Percentiles rank a stretch among this genome's conserved stretches.
Evolutionary conservation across 2,329 filamentous ascomycete species (phyloP).

Genomic region (Nannizzia gypsea): DNA sequence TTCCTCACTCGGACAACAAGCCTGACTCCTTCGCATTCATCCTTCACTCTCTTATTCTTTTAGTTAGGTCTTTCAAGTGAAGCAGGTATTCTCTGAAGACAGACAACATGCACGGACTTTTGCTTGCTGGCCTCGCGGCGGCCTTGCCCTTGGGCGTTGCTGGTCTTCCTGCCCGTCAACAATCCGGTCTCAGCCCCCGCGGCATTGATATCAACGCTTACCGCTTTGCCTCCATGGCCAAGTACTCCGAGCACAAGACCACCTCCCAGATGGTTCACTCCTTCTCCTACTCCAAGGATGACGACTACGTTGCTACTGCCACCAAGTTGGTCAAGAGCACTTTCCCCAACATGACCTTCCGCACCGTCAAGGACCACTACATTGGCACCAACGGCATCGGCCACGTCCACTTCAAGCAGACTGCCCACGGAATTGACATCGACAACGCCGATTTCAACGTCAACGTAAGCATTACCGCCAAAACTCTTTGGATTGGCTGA

Average conservation of each 20-base stretch:
- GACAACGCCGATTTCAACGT: constrained; percentile 14
- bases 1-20: constrained; percentile 1
- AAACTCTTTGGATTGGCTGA: not conserved
- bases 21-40: not conserved
- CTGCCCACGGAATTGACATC: constrained; percentile 10
- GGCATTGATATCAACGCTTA: constrained; percentile 12
- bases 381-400: constrained; percentile 12
- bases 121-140: constrained; percentile 10
- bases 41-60: not conserved
- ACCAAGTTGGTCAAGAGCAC: constrained; percentile 9
- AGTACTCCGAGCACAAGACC: constrained; percentile 6
- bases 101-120: constrained; percentile 13
- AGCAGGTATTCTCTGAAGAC: constrained; percentile 3
- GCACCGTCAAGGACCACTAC: constrained; percentile 12
- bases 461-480: constrained; percentile 9
- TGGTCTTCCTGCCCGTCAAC: constrained; percentile 8
- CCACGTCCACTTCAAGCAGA: constrained; percentile 13
- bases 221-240: constrained; percentile 6
- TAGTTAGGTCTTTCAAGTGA: not conserved
- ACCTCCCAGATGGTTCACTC: constrained; percentile 4
- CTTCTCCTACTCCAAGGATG: not conserved
- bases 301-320: constrained; percentile 11
- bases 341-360: constrained; percentile 8
- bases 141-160: constrained; percentile 9
- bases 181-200: constrained; percentile 5